Base-by-base conservation (phyloP, 2,329 filamentous ascomycete species). In the Leptographium lundbergii region DNA sequence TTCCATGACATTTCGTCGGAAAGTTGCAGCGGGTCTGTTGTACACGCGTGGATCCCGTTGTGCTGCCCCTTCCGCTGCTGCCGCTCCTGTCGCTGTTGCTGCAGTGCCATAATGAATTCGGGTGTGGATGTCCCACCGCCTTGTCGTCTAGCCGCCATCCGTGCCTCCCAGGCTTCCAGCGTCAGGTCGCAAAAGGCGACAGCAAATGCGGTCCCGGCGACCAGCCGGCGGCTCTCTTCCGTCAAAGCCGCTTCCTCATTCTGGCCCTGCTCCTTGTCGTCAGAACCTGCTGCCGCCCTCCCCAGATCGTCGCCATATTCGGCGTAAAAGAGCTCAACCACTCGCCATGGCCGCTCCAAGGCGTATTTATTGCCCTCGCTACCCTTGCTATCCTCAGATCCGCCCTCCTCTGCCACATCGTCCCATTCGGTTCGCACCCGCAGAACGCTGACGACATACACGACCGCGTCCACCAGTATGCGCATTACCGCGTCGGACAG, bases 371-470 rank as follows among this genome's bases (percentile, higher is more conserved):
- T 60, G 0, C 24, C 47, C 11, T 17, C 25, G 24, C 25, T 25
- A 19, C 4, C 24, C 11, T 17, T 14, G 24, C 25, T 25, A 19
- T 2, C 24, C 19, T 51, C 48, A 6, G 29, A 6, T 1, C 22
- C 48, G 17, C 19, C 25, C 11, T 25, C 13, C 1, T 25, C 24
- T 10, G 22, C 10, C 22, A 14, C 22, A 10, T 25, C 48, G 6
- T 51, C 48, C 24, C 6, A 6, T 7, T 4, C 25, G 19, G n/a
- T 53, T 1, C 69, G 61, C 1, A 51, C 36, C 3, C 67, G 65
- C 10, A 71, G 60, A 1, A 71, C 68, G n/a, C 68, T 69, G 0
- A 70, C 57, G 0, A 71, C 61, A 7, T 69, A 71, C 7, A 71
- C 67, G 24, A 65, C 67, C 0, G 68, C 68, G 13, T 71, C 69